Evolutionary conservation across 768 basidiomycete species (phyloP).

Genomic region (Leccinum obscurum): DNA sequence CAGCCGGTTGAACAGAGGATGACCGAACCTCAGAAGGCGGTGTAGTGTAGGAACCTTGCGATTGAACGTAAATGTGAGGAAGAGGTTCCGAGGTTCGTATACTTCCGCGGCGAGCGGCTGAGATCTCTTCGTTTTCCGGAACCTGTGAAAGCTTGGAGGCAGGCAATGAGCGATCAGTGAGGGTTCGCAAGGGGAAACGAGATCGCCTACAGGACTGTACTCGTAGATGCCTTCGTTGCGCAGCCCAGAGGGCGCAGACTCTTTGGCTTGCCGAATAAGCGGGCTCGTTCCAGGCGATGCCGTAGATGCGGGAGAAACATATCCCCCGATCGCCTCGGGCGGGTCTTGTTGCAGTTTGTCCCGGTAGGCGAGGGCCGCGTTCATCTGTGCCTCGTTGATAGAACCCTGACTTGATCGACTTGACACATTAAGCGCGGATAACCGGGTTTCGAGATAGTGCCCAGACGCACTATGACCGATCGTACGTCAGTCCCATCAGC

Average conservation of each 20-base stretch:
- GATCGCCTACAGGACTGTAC: conserved; percentile 24
- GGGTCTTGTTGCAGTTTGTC: conserved; percentile 30
- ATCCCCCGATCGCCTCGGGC: conserved; percentile 30
- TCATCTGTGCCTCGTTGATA: conserved; percentile 31
- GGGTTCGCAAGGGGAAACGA: background rate
- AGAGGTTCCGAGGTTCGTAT: conserved; percentile 23
- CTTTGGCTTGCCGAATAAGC: conserved; percentile 26
- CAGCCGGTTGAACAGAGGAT: conserved; percentile 17
- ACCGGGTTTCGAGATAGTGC: conserved; percentile 27
- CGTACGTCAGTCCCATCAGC: conserved; percentile 21
- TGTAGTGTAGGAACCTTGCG: conserved; percentile 17
- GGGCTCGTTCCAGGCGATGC: conserved; percentile 42
- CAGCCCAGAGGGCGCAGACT: conserved; percentile 21
- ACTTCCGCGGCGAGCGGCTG: conserved; percentile 27
- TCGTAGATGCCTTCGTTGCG: conserved; percentile 31
- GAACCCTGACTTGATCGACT: conserved; percentile 34
- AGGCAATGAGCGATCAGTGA: conserved; percentile 2
- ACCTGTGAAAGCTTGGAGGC: conserved; percentile 21
- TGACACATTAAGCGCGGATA: conserved; percentile 34
- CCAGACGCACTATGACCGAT: conserved; percentile 31
- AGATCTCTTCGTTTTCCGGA: conserved; percentile 25
- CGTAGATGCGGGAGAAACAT: conserved; percentile 47
- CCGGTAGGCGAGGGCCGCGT: conserved; percentile 23
- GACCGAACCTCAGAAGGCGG: conserved; percentile 19
- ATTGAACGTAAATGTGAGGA: conserved; percentile 25